Evolutionary conservation across 371 early-diverging fungal species (phyloP), one percentile per base, ranked within the genome.

Genomic region (Nosema muscidifuracis): DNA sequence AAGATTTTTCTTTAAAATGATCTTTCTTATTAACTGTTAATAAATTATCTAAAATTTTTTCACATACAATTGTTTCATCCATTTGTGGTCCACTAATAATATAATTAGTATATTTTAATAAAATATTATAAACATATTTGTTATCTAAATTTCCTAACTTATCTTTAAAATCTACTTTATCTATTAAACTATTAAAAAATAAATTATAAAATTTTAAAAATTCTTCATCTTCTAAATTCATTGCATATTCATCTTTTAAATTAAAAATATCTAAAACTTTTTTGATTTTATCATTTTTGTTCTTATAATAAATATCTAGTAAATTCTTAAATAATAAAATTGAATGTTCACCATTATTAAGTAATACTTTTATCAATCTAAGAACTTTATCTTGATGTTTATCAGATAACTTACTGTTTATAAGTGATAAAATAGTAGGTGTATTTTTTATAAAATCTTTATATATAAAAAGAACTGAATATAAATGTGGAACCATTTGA

Each of bases 141-240:
- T 4, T n/a, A 47, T 47, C n/a, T 12, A 47, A 47, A 47, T 13
- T n/a, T 10, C 4, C n/a, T 13, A 47, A 20, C 3, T n/a, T 6
- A n/a, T n/a, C n/a, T 47, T 47, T 47, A 20, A 47, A 47, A n/a
- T 47, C 47, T 12, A 47, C 12, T 47, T 47, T 47, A 4, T n/a
- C 47, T 12, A 47, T 47, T 47, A 47, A 20, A 10, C n/a, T n/a
- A 47, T 47, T n/a, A 47, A 47, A 47, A 47, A 12, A 47, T 47
- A 47, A 47, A n/a, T 47, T 47, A 47, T 47, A 47, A 20, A 47
- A 47, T 47, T n/a, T 47, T 47, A 47, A 10, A 20, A 47, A 47
- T 12, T 47, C n/a, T 6, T n/a, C 4, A 47, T 47, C 47, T 10
- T 47, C 47, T 10, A 47, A 6, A 12, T 47, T 6, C 3, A n/a